Evolutionary conservation across 164 flowering plant genomes (phyloP).

Genomic region (grape (Vitis vinifera)): DNA sequence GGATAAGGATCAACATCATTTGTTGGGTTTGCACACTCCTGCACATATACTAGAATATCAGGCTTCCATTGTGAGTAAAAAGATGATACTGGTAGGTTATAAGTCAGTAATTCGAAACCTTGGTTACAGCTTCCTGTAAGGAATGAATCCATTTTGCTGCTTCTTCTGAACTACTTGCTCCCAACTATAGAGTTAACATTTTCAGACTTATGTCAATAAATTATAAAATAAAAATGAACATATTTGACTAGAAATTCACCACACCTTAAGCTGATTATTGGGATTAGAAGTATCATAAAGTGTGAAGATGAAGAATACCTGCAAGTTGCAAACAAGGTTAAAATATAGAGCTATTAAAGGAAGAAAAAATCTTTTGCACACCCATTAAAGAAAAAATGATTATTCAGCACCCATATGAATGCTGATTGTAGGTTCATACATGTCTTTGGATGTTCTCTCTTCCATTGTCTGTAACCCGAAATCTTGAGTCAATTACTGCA

Average conservation of each 20-base stretch:
- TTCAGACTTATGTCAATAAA: not conserved
- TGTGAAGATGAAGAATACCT: slow-evolving; percentile 86
- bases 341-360: not conserved
- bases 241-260: slow-evolving; percentile 1
- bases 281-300: slow-evolving; percentile 71
- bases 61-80: slow-evolving; percentile 1
- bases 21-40: slow-evolving; percentile 46
- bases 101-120: slow-evolving; percentile 38
- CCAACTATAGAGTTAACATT: slow-evolving; percentile 50
- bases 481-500: slow-evolving; percentile 68
- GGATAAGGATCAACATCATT: slow-evolving; percentile 26
- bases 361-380: not conserved
- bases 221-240: not conserved
- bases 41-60: slow-evolving; percentile 10
- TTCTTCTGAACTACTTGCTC: slow-evolving; percentile 88
- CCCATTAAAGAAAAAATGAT: not conserved
- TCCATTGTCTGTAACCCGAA: slow-evolving; percentile 86
- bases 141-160: slow-evolving; percentile 84
- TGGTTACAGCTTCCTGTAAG: slow-evolving; percentile 64
- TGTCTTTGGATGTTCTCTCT: slow-evolving; percentile 72
- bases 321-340: slow-evolving; percentile 23
- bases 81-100: not conserved
- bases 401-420: not conserved
- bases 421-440: slow-evolving; percentile 34
- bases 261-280: slow-evolving; percentile 77